Percentiles rank a stretch among this genome's conserved stretches.
Evolutionary conservation across 345 rosid genomes (phyloP).

Genomic region (Ailanthus altissimus): DNA sequence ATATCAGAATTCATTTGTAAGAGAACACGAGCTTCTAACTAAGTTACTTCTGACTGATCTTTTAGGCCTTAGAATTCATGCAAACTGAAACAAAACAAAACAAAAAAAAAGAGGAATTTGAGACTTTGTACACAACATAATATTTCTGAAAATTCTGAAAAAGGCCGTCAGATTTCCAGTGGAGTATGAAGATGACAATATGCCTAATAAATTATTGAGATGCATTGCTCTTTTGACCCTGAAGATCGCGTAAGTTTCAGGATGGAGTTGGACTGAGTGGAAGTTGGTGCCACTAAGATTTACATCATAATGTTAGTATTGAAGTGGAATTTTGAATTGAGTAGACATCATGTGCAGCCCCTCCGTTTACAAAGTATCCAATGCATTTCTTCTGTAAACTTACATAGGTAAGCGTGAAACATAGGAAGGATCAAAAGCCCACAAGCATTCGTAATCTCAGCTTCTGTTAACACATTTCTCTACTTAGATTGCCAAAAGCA

Average conservation of each 20-base stretch:
- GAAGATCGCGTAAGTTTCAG: neutral
- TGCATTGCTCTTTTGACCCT: slow-evolving; percentile 1
- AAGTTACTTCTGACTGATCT: neutral
- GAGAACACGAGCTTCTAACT: neutral
- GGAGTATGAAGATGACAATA: neutral
- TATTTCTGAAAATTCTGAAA: neutral
- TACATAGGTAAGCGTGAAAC: slow-evolving; percentile 8
- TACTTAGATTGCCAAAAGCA: neutral
- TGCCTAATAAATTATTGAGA: neutral
- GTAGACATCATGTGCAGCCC: slow-evolving; percentile 1
- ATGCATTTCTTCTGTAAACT: neutral
- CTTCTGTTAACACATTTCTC: neutral
- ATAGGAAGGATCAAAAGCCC: slow-evolving; percentile 15
- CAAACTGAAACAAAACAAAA: neutral
- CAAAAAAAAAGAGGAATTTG: neutral
- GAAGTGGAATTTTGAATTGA: slow-evolving; percentile 10
- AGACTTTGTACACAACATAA: no score
- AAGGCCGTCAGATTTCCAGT: neutral
- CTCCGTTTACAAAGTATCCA: slow-evolving; percentile 16
- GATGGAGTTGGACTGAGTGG: neutral
- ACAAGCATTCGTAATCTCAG: neutral
- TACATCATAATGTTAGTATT: slow-evolving; percentile 10
- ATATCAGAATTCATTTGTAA: neutral
- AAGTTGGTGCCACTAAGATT: slow-evolving; percentile 18
- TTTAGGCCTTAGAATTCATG: neutral